Evolutionary conservation across 108 stramenopile species (phyloP).

Genomic region (Nitzschia sp.): DNA sequence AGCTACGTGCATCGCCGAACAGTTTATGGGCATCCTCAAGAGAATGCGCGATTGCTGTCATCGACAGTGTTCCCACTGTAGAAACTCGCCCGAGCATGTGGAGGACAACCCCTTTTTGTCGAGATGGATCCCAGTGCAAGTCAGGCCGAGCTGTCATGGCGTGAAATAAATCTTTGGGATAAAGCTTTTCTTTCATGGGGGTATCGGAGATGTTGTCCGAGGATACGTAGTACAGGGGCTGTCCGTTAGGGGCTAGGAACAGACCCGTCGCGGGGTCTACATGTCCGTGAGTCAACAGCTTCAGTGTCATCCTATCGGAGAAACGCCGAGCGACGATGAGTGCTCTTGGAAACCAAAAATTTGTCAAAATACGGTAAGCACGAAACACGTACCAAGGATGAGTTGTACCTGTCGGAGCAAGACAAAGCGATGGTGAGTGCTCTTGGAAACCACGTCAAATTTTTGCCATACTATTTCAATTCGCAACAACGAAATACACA

Average conservation of each 20-base stretch:
- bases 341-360: neutral
- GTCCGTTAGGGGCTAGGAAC: neutral
- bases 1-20: neutral
- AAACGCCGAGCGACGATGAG: neutral
- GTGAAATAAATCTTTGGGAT: neutral
- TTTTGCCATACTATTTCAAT: no score
- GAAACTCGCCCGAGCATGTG: slow-evolving; percentile 1
- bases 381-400: slow-evolving; percentile 2
- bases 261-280: neutral
- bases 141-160: neutral
- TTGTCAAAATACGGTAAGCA: no score
- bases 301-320: neutral
- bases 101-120: neutral
- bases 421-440: no score
- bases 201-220: neutral
- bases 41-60: slow-evolving; percentile 6
- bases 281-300: neutral
- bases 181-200: neutral
- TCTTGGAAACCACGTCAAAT: no score
- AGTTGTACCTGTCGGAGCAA: no score
- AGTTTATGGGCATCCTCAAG: neutral
- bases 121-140: neutral
- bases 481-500: no score
- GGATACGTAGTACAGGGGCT: neutral
- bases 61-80: slow-evolving; percentile 2